phyloP scores from a whole-genome alignment of 441 rosid genomes.

The Pelargonium australe region DNA sequence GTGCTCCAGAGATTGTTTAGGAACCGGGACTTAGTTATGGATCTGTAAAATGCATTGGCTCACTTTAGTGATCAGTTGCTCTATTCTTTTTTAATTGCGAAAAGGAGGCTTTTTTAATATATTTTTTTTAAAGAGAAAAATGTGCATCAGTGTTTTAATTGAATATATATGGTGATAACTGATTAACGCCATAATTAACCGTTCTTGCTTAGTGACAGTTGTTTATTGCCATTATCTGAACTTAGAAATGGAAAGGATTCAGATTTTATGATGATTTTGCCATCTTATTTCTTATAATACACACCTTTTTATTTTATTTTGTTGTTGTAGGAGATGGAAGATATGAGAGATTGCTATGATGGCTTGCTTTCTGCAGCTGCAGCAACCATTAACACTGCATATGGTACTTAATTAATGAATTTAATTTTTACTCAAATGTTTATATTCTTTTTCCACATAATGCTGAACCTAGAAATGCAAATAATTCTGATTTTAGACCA shows the following conservation, averaged over 20 bases:
- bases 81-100: neutral
- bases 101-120: neutral
- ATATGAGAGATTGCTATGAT: constrained; percentile 67
- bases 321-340: constrained; percentile 44
- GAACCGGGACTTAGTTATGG: neutral
- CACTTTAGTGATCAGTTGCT: neutral
- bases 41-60: neutral
- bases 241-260: neutral
- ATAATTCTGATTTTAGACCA: neutral
- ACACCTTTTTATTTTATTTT: neutral
- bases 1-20: neutral
- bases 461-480: neutral
- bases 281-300: too few species aligned
- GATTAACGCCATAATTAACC: neutral
- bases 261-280: neutral
- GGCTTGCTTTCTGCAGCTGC: constrained; percentile 67
- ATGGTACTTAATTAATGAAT: constrained; percentile 30
- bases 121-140: neutral
- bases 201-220: neutral
- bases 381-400: constrained; percentile 53
- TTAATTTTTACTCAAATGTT: neutral
- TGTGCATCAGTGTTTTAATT: neutral
- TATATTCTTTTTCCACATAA: neutral
- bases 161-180: neutral
- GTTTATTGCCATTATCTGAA: neutral